Percentiles rank a stretch among this genome's conserved stretches.
These are phyloP conservation scores for Podospora bellae-mahoneyi DNA, from an alignment of 495 filamentous ascomycete genomes.

Conservation along the genomic window DNA sequence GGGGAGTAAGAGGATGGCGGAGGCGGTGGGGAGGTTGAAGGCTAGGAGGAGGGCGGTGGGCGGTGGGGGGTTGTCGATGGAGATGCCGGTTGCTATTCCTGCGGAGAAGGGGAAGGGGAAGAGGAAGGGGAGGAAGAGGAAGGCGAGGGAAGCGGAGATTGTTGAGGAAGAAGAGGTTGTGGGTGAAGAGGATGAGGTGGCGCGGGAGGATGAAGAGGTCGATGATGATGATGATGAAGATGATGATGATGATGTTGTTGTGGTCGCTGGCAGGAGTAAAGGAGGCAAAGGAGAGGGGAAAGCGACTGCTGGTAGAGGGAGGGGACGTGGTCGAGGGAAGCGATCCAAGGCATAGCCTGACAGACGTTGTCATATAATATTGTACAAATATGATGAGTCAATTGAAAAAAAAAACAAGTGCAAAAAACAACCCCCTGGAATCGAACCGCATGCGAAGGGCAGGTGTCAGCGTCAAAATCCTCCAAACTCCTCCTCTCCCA, in stretches of 20 bases:
- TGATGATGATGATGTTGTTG: constrained; percentile 26
- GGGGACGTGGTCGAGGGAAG: constrained; percentile 33
- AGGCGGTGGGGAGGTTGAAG: constrained; percentile 67
- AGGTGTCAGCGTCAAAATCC: neutral
- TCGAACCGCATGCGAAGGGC: neutral
- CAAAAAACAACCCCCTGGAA: neutral
- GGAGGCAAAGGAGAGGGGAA: constrained; percentile 26
- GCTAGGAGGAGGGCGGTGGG: constrained; percentile 28
- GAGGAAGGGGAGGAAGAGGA: constrained; percentile 25
- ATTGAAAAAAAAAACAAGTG: neutral
- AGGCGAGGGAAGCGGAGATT: constrained; percentile 17
- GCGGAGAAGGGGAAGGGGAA: constrained; percentile 1
- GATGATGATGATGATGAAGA: constrained; percentile 28
- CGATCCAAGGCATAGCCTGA: constrained; percentile 30
- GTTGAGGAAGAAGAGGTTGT: constrained; percentile 32
- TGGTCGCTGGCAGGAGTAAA: constrained; percentile 11
- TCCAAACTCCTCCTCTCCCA: neutral
- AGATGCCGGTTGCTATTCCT: constrained; percentile 25
- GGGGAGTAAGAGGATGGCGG: constrained; percentile 78
- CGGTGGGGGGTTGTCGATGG: constrained; percentile 19
- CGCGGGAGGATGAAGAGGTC: constrained; percentile 15
- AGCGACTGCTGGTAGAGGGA: constrained; percentile 21
- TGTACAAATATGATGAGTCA: neutral
- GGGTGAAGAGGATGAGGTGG: constrained; percentile 24
- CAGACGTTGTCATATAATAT: neutral